Conservation (phyloP, 1,284 basidiomycete genomes). For the Mycena sp. region DNA sequence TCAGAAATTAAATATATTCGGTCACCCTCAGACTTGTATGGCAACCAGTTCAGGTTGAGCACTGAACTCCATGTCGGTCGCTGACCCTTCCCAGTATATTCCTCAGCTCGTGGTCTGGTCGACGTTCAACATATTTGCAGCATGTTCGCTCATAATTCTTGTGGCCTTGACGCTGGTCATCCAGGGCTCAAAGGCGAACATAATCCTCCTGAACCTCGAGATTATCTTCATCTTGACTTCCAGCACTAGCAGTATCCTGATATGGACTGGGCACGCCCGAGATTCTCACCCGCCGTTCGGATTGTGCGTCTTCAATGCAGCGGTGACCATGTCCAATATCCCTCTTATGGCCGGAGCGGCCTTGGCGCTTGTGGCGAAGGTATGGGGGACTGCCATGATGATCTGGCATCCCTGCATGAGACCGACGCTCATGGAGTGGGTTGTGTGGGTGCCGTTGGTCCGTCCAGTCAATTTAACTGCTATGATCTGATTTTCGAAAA, state of each 20-base stretch:
- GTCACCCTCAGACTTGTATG: too few species aligned
- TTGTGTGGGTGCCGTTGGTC: conserved; percentile 19
- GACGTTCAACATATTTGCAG: conserved; percentile 23
- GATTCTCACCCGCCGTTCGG: conserved; percentile 18
- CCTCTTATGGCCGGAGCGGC: conserved; percentile 20
- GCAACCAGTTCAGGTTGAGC: too few species aligned
- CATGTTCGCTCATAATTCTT: conserved; percentile 3
- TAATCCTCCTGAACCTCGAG: conserved; percentile 16
- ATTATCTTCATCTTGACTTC: conserved; percentile 12
- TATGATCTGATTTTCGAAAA: not conserved
- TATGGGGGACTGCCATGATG: conserved; percentile 22
- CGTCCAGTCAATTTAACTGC: not conserved
- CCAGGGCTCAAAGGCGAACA: conserved; percentile 1
- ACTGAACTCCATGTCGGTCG: conserved; percentile 15
- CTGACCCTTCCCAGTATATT: conserved; percentile 1
- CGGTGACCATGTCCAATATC: conserved; percentile 11
- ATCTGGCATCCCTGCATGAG: not conserved
- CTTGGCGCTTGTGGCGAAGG: conserved; percentile 16
- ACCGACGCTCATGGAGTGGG: not conserved
- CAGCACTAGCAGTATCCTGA: not conserved
- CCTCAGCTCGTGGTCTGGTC: conserved; percentile 20
- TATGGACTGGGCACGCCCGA: conserved; percentile 23
- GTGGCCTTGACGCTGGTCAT: conserved; percentile 13
- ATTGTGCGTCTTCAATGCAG: conserved; percentile 20
- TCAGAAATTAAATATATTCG: too few species aligned